Evolutionary conservation across 306 rosid species (phyloP).

Genomic region (Fragaria vesca): DNA sequence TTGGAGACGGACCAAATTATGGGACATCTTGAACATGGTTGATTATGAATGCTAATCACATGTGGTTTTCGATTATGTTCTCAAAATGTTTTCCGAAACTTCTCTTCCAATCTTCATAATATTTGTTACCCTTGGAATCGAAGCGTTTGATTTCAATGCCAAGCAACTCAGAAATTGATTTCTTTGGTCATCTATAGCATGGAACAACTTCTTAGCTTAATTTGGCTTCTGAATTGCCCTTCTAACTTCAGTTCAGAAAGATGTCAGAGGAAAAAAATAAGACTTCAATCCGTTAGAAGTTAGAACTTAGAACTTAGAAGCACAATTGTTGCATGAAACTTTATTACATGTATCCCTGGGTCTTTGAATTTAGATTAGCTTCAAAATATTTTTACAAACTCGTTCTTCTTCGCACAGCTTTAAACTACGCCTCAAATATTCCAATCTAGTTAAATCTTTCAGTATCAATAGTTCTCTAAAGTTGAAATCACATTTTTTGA

Average conservation of each 20-base stretch:
- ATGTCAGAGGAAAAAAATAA: not conserved
- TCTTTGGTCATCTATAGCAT: not conserved
- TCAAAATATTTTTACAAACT: not conserved
- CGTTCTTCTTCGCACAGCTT: not conserved
- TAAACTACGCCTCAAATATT: not conserved
- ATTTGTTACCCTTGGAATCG: not conserved
- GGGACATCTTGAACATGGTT: slow-evolving; percentile 11
- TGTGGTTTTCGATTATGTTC: not conserved
- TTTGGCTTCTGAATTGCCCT: not conserved
- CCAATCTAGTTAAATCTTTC: not conserved
- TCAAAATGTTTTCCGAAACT: not conserved
- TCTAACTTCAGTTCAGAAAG: not conserved
- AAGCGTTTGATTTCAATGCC: too few relatives aligned
- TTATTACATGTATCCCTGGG: too few relatives aligned
- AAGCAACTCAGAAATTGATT: not conserved
- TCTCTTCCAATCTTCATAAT: not conserved
- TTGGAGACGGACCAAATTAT: not conserved
- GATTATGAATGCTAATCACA: not conserved
- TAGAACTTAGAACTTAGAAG: not conserved
- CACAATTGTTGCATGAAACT: not conserved
- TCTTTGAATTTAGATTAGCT: too few relatives aligned
- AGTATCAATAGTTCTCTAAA: not conserved
- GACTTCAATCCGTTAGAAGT: not conserved
- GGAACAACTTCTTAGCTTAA: not conserved
- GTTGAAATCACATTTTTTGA: not conserved